phyloP scores from a whole-genome alignment of 441 rosid genomes.

The Erodium moschatum region DNA sequence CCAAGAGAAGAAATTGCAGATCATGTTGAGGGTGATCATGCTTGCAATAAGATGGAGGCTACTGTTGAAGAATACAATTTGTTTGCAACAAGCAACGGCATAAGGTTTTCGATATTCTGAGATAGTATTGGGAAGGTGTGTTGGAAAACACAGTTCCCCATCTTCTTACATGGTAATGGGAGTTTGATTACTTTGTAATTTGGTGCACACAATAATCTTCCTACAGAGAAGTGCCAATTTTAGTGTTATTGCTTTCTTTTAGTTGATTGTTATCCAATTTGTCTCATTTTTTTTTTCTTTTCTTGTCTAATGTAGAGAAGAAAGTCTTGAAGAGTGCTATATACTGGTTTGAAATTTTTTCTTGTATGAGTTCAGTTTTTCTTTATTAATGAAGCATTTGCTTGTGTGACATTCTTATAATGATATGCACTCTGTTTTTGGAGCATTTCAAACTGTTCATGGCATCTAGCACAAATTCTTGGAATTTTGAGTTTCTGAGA shows the following conservation, averaged over 20 bases:
- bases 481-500: not conserved
- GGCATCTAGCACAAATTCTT: not conserved
- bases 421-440: too few relatives aligned
- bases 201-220: constrained; percentile 37
- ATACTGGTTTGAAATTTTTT: constrained; percentile 25
- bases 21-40: constrained; percentile 35
- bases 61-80: constrained; percentile 70
- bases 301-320: constrained; percentile 27
- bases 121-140: not conserved
- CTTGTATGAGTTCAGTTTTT: constrained; percentile 25
- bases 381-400: constrained; percentile 24
- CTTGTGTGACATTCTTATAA: constrained; percentile 21
- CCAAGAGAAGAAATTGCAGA: constrained; percentile 39
- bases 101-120: constrained; percentile 66
- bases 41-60: constrained; percentile 41
- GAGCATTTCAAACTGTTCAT: not conserved
- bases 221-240: constrained; percentile 32
- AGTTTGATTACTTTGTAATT: constrained; percentile 42
- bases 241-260: constrained; percentile 25
- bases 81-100: constrained; percentile 66
- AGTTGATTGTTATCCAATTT: constrained; percentile 34
- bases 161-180: constrained; percentile 31
- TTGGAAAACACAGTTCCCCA: constrained; percentile 31
- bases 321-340: constrained; percentile 29
- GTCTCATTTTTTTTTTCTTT: constrained; percentile 22